A percentile compares a stretch with the other conserved stretches of the same genome.
Conservation (phyloP, 805 yeast genomes). For the Starmerella tilneyi region DNA sequence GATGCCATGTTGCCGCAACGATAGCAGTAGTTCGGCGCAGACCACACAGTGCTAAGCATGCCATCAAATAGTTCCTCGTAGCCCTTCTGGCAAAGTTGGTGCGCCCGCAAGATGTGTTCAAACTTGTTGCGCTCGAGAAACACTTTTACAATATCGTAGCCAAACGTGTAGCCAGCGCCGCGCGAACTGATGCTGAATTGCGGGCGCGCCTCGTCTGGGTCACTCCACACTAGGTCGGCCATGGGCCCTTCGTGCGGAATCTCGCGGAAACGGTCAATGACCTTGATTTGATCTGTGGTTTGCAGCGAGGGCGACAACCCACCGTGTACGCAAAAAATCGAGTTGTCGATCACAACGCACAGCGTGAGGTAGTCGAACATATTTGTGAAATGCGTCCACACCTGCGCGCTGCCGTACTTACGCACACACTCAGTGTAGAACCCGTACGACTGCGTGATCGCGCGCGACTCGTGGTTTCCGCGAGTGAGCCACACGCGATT, state of each 20-base stretch:
- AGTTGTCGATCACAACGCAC: conserved; percentile 81
- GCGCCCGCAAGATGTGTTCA: conserved; percentile 82
- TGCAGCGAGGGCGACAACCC: conserved; percentile 94
- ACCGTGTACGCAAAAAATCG: conserved; percentile 91
- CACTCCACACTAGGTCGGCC: conserved; percentile 99
- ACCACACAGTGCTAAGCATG: conserved; percentile 91
- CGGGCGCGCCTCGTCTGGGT: conserved; percentile 72
- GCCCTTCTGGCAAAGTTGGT: conserved; percentile 94
- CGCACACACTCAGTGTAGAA: conserved; percentile 89
- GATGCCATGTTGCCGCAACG: conserved; percentile 95
- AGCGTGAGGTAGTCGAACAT: conserved; percentile 82
- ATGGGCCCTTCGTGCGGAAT: conserved; percentile 98
- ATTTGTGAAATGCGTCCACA: conserved; percentile 86
- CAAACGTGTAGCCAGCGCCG: conserved; percentile 98
- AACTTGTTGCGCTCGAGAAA: conserved; percentile 69
- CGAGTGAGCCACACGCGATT: conserved; percentile 68
- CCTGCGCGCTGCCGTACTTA: conserved; percentile 70
- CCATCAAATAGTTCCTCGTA: conserved; percentile 87
- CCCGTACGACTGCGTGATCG: conserved; percentile 94
- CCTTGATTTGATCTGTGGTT: conserved; percentile 79
- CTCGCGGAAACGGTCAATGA: conserved; percentile 84
- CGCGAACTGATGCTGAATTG: conserved; percentile 86
- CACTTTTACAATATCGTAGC: conserved; percentile 77
- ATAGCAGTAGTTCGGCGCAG: conserved; percentile 96
- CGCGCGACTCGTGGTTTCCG: conserved; percentile 95